Conservation (phyloP, 73 alveolate species). For the Paramecium tetraurelia region DNA sequence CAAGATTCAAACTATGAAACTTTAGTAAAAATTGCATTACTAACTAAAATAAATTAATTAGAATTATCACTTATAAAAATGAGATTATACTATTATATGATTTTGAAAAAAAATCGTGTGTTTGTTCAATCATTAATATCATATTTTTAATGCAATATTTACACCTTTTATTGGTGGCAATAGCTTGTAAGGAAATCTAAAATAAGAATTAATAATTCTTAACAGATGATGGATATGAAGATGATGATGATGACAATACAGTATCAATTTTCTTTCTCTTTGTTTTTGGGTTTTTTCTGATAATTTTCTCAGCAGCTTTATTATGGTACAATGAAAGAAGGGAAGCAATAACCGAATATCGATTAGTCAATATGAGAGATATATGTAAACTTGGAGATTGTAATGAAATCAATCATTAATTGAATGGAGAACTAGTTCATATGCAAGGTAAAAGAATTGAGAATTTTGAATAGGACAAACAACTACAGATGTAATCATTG, state of each 20-base stretch:
- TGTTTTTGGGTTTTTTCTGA: background rate
- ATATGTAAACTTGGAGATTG: background rate
- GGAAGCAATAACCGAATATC: background rate
- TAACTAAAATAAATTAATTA: no score
- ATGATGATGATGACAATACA: background rate
- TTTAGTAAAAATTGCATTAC: background rate
- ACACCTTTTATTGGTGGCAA: background rate
- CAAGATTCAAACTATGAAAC: no score
- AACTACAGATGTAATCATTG: background rate
- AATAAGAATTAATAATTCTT: background rate
- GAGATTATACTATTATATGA: background rate
- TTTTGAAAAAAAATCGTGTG: background rate
- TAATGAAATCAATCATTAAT: background rate
- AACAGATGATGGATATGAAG: background rate
- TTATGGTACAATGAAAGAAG: background rate
- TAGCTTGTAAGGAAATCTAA: background rate
- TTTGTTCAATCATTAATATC: background rate
- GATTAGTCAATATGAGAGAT: background rate
- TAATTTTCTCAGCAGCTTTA: background rate
- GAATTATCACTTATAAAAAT: background rate
- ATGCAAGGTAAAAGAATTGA: background rate
- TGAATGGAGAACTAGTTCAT: slow-evolving; percentile 5
- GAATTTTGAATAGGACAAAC: background rate
- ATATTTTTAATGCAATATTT: background rate
- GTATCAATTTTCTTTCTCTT: background rate